Base-by-base conservation (phyloP, 345 rosid species). In the Linum lewisii region DNA sequence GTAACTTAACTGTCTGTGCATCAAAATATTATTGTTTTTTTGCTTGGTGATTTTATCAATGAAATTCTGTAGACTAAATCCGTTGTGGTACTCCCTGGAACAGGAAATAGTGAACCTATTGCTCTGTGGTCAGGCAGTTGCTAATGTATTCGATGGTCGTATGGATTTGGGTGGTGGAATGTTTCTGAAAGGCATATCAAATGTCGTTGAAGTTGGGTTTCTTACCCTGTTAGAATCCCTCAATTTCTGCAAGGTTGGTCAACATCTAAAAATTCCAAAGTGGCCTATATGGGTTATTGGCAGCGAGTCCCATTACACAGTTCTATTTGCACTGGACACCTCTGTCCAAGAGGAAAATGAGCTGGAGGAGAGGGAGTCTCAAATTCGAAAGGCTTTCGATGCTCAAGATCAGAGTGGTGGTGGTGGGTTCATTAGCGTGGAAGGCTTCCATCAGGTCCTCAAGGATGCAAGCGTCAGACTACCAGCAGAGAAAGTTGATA, bases 251-350 rank as follows among this genome's bases (percentile, higher is more conserved):
- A 94, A 86, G 79, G 99, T 94, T 19, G 99, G 99, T 18, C 96
- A 82, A 72, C 70, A 82, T 78, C 83, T 94, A 29, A 94, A 94
- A 74, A 80, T 81, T 75, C 99, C 99, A 24, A 82, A 64, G 59
- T 90, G 97, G 97, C 99, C 99, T 22, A 94, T 94, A 80, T 94
- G 99, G 99, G 97, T 94, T 61, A 78, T 94, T 67, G 99, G 99
- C 5, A 94, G 99, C 47, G 99, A 94, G 76, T 94, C 99, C 54
- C 99, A 94, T 66, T 94, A 90, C 73, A 94, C 96, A 1, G 99
- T 90, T 57, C 68, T 94, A 22, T 94, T 94, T 76, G 95, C 99
- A 51, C 90, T 85, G 18, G 86, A 90, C 62, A 84, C 84, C 34
- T 60, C 80, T 6, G 99, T 87, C 63, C 99, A 87, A 74, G 93